A percentile compares a stretch with the other conserved stretches of the same genome.
These are phyloP conservation scores for Irpex sp. DNA, from an alignment of 1,284 basidiomycete species.

Conservation along the genomic window DNA sequence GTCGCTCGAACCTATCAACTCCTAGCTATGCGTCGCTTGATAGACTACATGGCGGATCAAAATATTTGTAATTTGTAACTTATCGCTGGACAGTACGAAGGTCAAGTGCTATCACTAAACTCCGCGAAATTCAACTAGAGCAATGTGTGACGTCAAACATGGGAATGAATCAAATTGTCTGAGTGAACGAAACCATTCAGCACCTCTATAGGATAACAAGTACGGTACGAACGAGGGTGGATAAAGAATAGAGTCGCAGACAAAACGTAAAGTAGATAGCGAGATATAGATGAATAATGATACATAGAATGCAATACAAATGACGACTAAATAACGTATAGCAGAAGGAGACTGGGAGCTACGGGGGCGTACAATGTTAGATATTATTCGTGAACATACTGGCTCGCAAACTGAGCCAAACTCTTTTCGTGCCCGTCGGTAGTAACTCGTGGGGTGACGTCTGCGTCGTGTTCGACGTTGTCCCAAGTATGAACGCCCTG, in stretches of 20 bases:
- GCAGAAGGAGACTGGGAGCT: background rate
- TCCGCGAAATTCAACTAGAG: too few species aligned
- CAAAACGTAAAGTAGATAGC: background rate
- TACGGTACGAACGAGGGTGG: too few species aligned
- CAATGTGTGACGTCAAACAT: too few species aligned
- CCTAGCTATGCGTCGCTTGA: too few species aligned
- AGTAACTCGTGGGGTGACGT: background rate
- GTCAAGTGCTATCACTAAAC: too few species aligned
- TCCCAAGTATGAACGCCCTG: background rate
- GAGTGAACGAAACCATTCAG: too few species aligned
- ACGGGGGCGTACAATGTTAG: background rate
- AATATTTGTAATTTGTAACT: too few species aligned
- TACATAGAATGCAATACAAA: background rate
- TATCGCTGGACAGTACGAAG: too few species aligned
- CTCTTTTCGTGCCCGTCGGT: slow-evolving; percentile 1
- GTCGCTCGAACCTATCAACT: too few species aligned
- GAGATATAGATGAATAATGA: background rate
- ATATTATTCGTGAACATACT: background rate
- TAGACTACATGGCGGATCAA: too few species aligned
- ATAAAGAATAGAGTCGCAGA: background rate
- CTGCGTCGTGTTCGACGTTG: background rate
- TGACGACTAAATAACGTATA: background rate
- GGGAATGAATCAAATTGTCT: too few species aligned
- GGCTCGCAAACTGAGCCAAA: background rate
- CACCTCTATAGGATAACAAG: too few species aligned